Conservation (phyloP, 805 yeast species). For the Barnettozyma sucrosica region DNA sequence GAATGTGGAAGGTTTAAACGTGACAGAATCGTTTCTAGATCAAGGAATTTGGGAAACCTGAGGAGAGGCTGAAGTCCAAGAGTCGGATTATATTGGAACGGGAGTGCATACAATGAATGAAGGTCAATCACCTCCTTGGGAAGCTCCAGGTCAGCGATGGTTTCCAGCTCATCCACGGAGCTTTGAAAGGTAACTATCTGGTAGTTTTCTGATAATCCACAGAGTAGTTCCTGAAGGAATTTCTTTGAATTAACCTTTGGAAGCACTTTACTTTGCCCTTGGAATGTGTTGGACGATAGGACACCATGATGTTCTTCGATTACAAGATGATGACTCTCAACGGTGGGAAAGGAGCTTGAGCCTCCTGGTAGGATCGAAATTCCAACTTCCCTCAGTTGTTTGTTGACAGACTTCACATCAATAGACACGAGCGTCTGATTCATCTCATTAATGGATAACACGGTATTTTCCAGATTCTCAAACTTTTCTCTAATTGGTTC, state of each 20-base stretch:
- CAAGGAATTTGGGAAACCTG: slow-evolving; percentile 3
- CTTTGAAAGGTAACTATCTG: neutral
- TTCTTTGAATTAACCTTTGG: slow-evolving; percentile 8
- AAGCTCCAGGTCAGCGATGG: neutral
- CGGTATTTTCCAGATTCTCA: neutral
- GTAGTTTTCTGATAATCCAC: neutral
- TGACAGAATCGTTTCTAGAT: slow-evolving; percentile 12
- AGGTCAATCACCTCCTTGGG: slow-evolving; percentile 8
- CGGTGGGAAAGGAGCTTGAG: neutral
- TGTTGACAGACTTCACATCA: neutral
- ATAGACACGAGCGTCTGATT: slow-evolving; percentile 2
- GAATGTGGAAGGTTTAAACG: slow-evolving; percentile 15
- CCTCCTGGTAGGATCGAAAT: slow-evolving; percentile 4
- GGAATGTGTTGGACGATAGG: slow-evolving; percentile 18
- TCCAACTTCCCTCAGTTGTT: slow-evolving; percentile 7
- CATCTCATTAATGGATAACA: slow-evolving; percentile 5
- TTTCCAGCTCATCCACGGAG: neutral
- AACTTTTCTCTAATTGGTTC: neutral
- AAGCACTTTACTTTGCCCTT: slow-evolving; percentile 14
- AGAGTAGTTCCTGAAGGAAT: neutral
- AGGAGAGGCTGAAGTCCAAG: slow-evolving; percentile 1
- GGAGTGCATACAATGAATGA: slow-evolving; percentile 14
- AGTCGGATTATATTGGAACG: slow-evolving; percentile 5
- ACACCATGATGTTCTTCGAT: slow-evolving; percentile 19
- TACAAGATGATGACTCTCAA: slow-evolving; percentile 12